phyloP scores from a whole-genome alignment of 108 stramenopile species.

The Cyclotella sp. region DNA sequence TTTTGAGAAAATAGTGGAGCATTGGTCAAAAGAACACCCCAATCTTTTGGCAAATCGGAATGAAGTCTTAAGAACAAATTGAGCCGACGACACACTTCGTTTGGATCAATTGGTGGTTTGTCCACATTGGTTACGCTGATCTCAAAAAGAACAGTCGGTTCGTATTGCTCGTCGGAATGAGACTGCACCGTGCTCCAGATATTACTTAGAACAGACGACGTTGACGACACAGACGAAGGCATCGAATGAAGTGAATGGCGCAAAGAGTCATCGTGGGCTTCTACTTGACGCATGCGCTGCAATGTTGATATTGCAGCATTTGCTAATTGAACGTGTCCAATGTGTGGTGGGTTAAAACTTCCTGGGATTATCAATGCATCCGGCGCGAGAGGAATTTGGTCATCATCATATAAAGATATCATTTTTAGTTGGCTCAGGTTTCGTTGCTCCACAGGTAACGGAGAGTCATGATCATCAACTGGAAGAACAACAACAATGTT shows the following conservation, averaged over 20 bases:
- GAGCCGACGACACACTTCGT: conserved; percentile 58
- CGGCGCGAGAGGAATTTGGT: conserved; percentile 52
- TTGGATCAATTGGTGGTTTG: conserved; percentile 78
- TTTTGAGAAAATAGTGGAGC: conserved; percentile 82
- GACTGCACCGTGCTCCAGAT: conserved; percentile 36
- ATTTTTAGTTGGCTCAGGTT: conserved; percentile 11
- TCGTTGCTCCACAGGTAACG: background rate
- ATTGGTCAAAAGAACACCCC: conserved; percentile 82
- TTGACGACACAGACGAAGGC: conserved; percentile 27
- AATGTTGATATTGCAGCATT: conserved; percentile 64
- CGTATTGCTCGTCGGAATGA: conserved; percentile 23
- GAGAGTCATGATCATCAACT: background rate
- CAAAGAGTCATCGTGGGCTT: conserved; percentile 3
- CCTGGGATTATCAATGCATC: conserved; percentile 84
- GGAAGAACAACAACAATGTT: conserved; percentile 64
- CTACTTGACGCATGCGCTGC: conserved; percentile 21
- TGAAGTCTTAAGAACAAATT: conserved; percentile 56
- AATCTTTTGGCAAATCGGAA: conserved; percentile 65
- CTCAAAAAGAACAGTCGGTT: conserved; percentile 74
- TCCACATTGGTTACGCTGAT: conserved; percentile 84
- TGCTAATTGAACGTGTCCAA: conserved; percentile 79
- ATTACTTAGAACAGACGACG: conserved; percentile 36
- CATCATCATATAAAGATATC: conserved; percentile 35
- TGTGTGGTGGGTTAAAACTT: conserved; percentile 91
- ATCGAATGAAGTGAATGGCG: conserved; percentile 17